Conservation (phyloP, 805 yeast genomes). For the Starmerella floris region DNA sequence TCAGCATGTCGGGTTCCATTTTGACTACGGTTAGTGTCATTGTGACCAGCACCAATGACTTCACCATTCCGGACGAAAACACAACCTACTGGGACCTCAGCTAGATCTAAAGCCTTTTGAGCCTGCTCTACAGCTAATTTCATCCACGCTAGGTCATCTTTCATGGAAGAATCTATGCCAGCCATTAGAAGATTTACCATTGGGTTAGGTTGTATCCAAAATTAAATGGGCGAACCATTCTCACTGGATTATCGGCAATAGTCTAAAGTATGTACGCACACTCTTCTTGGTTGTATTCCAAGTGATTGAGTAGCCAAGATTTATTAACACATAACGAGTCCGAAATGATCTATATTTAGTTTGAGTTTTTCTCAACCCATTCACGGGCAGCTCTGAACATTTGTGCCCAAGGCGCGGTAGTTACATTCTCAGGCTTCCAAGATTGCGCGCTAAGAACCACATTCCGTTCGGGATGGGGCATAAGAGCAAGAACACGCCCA, state of each 20-base stretch:
- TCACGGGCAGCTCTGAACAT: conserved; percentile 83
- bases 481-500: conserved; percentile 93
- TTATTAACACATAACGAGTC: no score
- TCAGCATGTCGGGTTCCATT: conserved; percentile 92
- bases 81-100: conserved; percentile 80
- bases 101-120: conserved; percentile 44
- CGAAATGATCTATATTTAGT: no score
- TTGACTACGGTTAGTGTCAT: conserved; percentile 70
- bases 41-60: conserved; percentile 64
- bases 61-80: conserved; percentile 43
- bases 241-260: no score
- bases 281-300: not conserved
- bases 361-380: conserved; percentile 66
- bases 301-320: not conserved
- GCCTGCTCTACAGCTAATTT: conserved; percentile 35
- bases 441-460: conserved; percentile 79
- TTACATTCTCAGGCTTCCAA: conserved; percentile 50
- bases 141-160: conserved; percentile 26
- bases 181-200: no score
- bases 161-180: no score
- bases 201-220: no score
- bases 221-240: no score
- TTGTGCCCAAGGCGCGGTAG: conserved; percentile 77
- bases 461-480: conserved; percentile 99
- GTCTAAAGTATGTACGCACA: no score